Evolutionary conservation across 2,329 filamentous ascomycete genomes (phyloP).

Genomic region (Camptophora hylomeconis): DNA sequence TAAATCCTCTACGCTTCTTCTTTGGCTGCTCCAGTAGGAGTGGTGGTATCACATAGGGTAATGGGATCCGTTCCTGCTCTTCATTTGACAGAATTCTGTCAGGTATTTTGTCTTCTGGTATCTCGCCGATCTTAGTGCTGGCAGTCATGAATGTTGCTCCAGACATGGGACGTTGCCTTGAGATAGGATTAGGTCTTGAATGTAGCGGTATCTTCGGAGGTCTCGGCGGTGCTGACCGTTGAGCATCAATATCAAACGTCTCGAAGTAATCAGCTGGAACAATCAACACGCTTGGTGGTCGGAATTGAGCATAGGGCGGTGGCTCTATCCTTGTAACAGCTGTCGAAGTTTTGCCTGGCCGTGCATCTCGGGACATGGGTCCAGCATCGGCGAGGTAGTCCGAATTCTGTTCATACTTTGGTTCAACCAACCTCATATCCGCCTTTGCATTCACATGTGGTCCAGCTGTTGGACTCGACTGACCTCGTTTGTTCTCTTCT

Average conservation of each 20-base stretch:
- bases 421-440: too few species aligned
- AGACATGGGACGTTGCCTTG: slow-evolving; percentile 9
- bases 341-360: background rate
- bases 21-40: slow-evolving; percentile 8
- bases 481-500: slow-evolving; percentile 3
- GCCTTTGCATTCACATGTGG: slow-evolving; percentile 3
- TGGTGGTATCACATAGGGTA: slow-evolving; percentile 12
- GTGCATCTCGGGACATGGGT: too few species aligned
- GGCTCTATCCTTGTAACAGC: background rate
- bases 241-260: background rate
- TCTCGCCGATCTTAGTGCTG: slow-evolving; percentile 53
- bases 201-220: slow-evolving; percentile 11
- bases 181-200: slow-evolving; percentile 1
- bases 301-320: too few species aligned
- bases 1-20: slow-evolving; percentile 11
- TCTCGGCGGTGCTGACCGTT: slow-evolving; percentile 1
- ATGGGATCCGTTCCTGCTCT: slow-evolving; percentile 4
- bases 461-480: background rate
- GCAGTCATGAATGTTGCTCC: slow-evolving; percentile 44
- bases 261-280: slow-evolving; percentile 12
- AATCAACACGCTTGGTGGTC: slow-evolving; percentile 13
- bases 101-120: slow-evolving; percentile 24
- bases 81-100: slow-evolving; percentile 5
- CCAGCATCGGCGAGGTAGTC: too few species aligned
- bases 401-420: too few species aligned